Percentiles rank a stretch among this genome's conserved stretches.
Evolutionary conservation across 495 filamentous ascomycete genomes (phyloP).

Genomic region (Aspergillus nanangensis): DNA sequence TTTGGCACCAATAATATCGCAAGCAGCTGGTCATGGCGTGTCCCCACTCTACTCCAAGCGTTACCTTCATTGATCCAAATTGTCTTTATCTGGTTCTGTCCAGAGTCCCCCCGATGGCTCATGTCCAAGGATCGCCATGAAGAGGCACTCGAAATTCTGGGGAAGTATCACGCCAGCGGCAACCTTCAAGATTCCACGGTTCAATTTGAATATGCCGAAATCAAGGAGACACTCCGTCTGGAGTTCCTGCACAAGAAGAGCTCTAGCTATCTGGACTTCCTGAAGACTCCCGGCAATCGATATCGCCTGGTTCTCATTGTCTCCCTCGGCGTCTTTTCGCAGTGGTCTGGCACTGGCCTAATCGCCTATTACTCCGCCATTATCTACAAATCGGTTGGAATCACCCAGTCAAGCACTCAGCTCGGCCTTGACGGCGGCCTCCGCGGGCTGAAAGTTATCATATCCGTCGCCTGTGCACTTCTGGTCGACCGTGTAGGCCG

Average conservation of each 20-base stretch:
- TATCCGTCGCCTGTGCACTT: conserved; percentile 17
- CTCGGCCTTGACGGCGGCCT: conserved; percentile 16
- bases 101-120: conserved; percentile 34
- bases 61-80: conserved; percentile 37
- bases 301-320: conserved; percentile 45
- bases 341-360: conserved; percentile 63
- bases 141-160: conserved; percentile 29
- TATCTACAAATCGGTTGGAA: conserved; percentile 50
- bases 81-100: conserved; percentile 31
- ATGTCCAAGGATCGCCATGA: conserved; percentile 28
- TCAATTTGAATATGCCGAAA: conserved; percentile 23
- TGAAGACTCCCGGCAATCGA: conserved; percentile 59
- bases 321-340: conserved; percentile 52
- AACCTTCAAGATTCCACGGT: conserved; percentile 13
- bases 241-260: conserved; percentile 24
- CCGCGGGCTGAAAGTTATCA: conserved; percentile 38
- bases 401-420: conserved; percentile 35
- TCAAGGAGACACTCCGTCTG: conserved; percentile 19
- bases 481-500: conserved; percentile 52
- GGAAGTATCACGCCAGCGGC: conserved; percentile 26
- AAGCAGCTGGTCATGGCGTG: conserved; percentile 38
- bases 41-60: conserved; percentile 59
- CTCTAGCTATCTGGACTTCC: conserved; percentile 49
- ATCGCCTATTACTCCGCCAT: conserved; percentile 54
- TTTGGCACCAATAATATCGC: conserved; percentile 20